Conservation (phyloP, 345 rosid genomes). For the Rhodamnia argentea region DNA sequence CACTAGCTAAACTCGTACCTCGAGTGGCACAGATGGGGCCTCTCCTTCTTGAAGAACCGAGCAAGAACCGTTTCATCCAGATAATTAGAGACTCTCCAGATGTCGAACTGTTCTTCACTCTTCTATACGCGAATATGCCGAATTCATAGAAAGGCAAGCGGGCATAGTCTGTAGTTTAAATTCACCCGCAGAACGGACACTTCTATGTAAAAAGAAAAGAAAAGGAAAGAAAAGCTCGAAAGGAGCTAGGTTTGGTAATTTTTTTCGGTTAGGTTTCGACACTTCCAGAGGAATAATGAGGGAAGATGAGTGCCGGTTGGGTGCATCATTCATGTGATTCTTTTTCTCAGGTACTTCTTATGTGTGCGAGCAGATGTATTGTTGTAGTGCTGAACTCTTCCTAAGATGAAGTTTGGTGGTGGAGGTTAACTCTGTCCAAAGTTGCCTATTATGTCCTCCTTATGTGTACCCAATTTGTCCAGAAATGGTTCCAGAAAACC, state of each 20-base stretch:
- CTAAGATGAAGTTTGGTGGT: background rate
- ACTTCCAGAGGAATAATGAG: background rate
- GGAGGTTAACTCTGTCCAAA: background rate
- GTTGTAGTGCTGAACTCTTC: background rate
- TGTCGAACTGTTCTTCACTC: slow-evolving; percentile 76
- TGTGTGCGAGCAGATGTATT: background rate
- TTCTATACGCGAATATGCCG: slow-evolving; percentile 66
- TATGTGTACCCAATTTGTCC: background rate
- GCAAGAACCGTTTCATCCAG: slow-evolving; percentile 51
- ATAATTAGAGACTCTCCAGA: slow-evolving; percentile 44
- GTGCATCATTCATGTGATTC: background rate
- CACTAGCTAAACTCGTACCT: slow-evolving; percentile 71
- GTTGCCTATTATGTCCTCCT: background rate
- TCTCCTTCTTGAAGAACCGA: slow-evolving; percentile 41
- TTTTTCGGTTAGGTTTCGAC: background rate
- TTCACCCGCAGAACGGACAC: background rate
- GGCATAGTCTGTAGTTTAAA: slow-evolving; percentile 5
- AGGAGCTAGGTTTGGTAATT: background rate
- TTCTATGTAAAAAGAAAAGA: background rate
- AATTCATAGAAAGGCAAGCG: slow-evolving; percentile 13
- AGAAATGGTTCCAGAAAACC: background rate
- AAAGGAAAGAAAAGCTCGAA: background rate
- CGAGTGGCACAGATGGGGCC: slow-evolving; percentile 54
- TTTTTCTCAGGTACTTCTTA: background rate
- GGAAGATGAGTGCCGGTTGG: background rate